Evolutionary conservation across 257 asterid species (phyloP).

Genomic region (Solanum lignicaule): DNA sequence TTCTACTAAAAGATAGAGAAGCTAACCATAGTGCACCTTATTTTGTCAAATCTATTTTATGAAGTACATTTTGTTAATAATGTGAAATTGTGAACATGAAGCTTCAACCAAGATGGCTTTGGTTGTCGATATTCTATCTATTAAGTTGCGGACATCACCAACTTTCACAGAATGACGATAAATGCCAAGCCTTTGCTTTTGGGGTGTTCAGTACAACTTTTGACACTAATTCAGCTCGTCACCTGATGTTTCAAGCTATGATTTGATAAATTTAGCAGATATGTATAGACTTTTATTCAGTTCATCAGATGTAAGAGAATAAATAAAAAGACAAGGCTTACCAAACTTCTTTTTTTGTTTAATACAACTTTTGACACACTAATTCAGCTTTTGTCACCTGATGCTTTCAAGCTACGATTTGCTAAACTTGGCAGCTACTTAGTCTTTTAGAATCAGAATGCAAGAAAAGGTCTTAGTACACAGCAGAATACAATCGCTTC

Average conservation of each 20-base stretch:
- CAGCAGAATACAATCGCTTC: background rate
- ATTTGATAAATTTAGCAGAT: background rate
- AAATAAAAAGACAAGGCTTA: background rate
- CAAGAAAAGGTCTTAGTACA: background rate
- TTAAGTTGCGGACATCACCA: background rate
- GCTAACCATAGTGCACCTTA: background rate
- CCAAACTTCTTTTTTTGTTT: background rate
- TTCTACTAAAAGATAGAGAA: background rate
- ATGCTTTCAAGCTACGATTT: background rate
- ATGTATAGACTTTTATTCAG: background rate
- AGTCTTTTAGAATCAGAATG: background rate
- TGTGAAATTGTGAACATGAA: background rate
- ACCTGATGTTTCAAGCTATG: background rate
- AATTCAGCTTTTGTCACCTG: background rate
- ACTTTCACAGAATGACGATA: background rate
- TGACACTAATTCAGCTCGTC: background rate
- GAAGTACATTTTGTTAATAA: background rate
- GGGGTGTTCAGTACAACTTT: too few species aligned
- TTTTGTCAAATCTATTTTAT: background rate
- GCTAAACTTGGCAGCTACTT: background rate
- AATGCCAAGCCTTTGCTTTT: background rate
- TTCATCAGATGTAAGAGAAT: background rate
- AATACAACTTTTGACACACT: background rate
- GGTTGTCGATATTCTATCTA: background rate
- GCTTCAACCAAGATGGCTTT: background rate